These are phyloP conservation scores for Gnaphalium uliginosum DNA, from an alignment of 129 eudicot species.

Conservation along the genomic window DNA sequence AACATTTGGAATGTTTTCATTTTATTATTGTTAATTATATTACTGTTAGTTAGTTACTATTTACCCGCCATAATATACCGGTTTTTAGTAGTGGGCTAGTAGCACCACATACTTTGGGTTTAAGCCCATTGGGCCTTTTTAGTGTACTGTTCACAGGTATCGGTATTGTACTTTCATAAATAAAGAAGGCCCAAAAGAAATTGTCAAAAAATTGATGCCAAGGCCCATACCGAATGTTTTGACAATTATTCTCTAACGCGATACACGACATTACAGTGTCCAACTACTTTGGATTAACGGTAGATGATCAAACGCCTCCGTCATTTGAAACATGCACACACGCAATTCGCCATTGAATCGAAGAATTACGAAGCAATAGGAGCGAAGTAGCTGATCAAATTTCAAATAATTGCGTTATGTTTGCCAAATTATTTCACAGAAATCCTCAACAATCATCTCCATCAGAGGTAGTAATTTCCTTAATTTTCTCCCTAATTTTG, in stretches of 20 bases:
- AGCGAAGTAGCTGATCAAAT: constrained; percentile 29
- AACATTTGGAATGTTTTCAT: constrained; percentile 10
- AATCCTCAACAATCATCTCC: constrained; percentile 31
- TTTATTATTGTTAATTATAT: no score
- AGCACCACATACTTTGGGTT: no score
- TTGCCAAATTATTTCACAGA: constrained; percentile 57
- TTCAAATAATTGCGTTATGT: constrained; percentile 38
- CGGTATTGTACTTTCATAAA: no score
- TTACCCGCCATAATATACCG: constrained; percentile 37
- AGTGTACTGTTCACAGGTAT: no score
- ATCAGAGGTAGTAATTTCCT: constrained; percentile 4
- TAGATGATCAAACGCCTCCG: constrained; percentile 18
- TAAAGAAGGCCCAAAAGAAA: no score
- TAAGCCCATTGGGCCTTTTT: no score
- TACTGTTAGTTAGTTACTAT: not conserved
- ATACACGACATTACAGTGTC: not conserved
- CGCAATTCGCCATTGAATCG: constrained; percentile 23
- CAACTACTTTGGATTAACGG: constrained; percentile 20
- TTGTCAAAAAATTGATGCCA: no score
- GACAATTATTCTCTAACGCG: constrained; percentile 1
- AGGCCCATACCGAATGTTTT: no score
- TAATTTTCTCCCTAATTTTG: constrained; percentile 22
- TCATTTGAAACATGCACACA: constrained; percentile 17
- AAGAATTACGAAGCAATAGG: constrained; percentile 27
- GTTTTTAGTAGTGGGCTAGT: not conserved